phyloP scores from a whole-genome alignment of 257 asterid species.

The Agastache rugosa region DNA sequence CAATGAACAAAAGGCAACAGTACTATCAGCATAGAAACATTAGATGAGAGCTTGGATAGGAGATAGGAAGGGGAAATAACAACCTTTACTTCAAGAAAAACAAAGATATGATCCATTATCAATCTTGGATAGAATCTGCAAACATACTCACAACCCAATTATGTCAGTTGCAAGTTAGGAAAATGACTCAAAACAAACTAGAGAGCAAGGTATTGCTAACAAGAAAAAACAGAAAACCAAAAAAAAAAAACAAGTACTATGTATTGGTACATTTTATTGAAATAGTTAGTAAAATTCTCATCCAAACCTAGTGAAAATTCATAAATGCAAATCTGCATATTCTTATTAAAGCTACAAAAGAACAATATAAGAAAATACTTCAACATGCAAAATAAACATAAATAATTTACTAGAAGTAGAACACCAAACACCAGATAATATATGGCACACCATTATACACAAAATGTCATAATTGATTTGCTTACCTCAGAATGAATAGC shows the following conservation, averaged over 20 bases:
- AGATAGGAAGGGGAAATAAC: conserved; percentile 34
- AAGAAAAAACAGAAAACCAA: conserved; percentile 17
- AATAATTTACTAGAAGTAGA: conserved; percentile 15
- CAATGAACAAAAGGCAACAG: conserved; percentile 39
- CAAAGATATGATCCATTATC: conserved; percentile 72
- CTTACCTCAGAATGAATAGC: conserved; percentile 18
- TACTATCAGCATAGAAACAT: conserved; percentile 36
- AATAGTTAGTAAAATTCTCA: neutral
- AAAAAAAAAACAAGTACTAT: conserved; percentile 10
- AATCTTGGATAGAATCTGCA: conserved; percentile 85
- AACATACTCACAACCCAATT: conserved; percentile 20
- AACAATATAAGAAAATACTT: conserved; percentile 7
- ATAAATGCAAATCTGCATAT: conserved; percentile 20
- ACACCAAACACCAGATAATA: conserved; percentile 24
- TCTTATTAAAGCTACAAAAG: neutral
- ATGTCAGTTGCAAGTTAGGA: conserved; percentile 42
- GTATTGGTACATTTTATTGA: conserved; percentile 13
- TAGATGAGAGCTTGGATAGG: conserved; percentile 25
- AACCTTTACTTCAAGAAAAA: conserved; percentile 77
- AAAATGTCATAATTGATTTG: conserved; percentile 12
- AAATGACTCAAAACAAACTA: conserved; percentile 16
- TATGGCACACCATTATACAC: neutral
- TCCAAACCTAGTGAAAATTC: conserved; percentile 23
- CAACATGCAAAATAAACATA: conserved; percentile 20
- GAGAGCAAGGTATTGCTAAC: conserved; percentile 23